Percentiles rank a stretch among this genome's conserved stretches.
Conservation (phyloP, 768 basidiomycete species). For the Russula compacta region DNA sequence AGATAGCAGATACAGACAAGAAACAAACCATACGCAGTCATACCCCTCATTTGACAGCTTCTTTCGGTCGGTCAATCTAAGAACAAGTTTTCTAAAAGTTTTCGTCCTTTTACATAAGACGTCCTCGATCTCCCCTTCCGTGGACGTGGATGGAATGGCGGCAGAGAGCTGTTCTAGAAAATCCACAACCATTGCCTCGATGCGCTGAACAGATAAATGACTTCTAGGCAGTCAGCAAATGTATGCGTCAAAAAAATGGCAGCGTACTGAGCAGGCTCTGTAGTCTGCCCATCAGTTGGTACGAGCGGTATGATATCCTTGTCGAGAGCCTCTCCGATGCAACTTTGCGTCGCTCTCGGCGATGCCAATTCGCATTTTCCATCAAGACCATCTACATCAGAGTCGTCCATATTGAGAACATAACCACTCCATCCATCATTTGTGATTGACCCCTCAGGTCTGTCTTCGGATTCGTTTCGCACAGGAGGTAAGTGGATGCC, state of each 20-base stretch:
- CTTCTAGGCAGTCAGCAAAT: background rate
- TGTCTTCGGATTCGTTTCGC: background rate
- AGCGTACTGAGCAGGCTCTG: background rate
- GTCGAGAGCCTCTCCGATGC: background rate
- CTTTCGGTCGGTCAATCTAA: conserved; percentile 31
- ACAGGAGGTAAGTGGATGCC: background rate
- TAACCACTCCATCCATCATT: background rate
- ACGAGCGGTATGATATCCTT: background rate
- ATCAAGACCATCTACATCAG: background rate
- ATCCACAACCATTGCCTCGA: conserved; percentile 7
- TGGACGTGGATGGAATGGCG: conserved; percentile 10
- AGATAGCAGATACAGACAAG: background rate
- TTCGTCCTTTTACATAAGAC: background rate
- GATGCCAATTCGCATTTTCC: background rate
- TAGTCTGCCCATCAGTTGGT: background rate
- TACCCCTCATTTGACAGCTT: conserved; percentile 28
- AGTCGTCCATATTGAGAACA: background rate
- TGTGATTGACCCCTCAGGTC: background rate
- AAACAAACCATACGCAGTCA: background rate
- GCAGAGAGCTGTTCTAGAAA: conserved; percentile 11
- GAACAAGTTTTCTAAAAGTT: conserved; percentile 24
- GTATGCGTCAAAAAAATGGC: background rate
- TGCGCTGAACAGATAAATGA: conserved; percentile 1
- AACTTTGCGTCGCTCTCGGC: background rate
- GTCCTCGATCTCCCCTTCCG: conserved; percentile 1